Percentiles rank a stretch among this genome's conserved stretches.
phyloP scores from a whole-genome alignment of 345 rosid genomes.

The Turnera subulata region DNA sequence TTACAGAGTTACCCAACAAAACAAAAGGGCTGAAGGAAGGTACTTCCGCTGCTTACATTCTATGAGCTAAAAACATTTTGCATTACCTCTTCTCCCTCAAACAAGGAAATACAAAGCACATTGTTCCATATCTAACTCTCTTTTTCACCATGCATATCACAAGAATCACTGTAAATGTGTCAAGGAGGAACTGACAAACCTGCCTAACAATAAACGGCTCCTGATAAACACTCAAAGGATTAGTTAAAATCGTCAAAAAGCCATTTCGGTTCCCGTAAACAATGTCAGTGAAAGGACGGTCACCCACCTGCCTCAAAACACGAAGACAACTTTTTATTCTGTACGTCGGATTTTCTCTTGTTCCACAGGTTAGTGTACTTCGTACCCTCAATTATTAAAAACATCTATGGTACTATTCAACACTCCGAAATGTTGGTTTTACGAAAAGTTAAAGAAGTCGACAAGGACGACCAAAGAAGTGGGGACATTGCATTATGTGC shows the following conservation, averaged over 20 bases:
- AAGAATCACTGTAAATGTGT: not conserved
- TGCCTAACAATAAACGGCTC: slow-evolving; percentile 95
- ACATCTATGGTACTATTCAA: too few relatives aligned
- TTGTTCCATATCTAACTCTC: not conserved
- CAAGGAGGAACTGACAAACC: slow-evolving; percentile 43
- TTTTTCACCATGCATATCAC: not conserved
- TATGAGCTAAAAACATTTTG: not conserved
- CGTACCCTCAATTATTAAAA: too few relatives aligned
- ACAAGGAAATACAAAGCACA: not conserved
- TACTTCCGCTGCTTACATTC: too few relatives aligned
- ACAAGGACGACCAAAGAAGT: too few relatives aligned
- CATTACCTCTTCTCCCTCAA: not conserved
- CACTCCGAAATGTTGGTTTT: too few relatives aligned
- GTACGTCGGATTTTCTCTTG: too few relatives aligned
- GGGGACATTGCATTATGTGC: too few relatives aligned
- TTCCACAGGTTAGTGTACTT: too few relatives aligned
- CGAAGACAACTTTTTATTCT: too few relatives aligned
- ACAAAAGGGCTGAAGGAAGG: not conserved
- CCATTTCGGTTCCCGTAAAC: slow-evolving; percentile 88
- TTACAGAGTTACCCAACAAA: not conserved
- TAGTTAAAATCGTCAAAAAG: slow-evolving; percentile 69
- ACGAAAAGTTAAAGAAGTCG: too few relatives aligned
- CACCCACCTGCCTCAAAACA: slow-evolving; percentile 69
- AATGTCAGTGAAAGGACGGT: slow-evolving; percentile 89
- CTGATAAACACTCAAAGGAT: slow-evolving; percentile 69